Evolutionary conservation across 2,329 filamentous ascomycete genomes (phyloP), one percentile per base, ranked within the genome.

Genomic region (Talaromyces sp.): DNA sequence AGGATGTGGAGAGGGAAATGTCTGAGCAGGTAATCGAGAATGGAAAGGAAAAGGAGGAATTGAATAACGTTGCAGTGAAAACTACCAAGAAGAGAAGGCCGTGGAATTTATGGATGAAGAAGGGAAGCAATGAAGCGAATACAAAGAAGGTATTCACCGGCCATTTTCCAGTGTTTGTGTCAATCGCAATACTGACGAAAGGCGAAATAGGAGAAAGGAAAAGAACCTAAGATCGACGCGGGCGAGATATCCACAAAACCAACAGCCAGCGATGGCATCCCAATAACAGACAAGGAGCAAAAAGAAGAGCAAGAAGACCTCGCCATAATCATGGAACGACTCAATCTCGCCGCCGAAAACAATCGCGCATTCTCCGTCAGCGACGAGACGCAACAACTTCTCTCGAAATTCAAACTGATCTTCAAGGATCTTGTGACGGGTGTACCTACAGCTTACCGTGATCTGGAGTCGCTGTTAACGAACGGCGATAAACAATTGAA

Each of bases 361-460:
- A 95, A 96, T 80, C 89, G 89, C 65, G 91, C 91, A 67, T 91
- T 97, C 77, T 89, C 89, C 13, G 85, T 97, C 65, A 91, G 91
- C n/a, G 86, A 88, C 66, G 93, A 96, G 71, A 94, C 92, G 0
- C 88, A 92, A 67, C 89, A 92, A 68, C 85, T 97, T 34, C 86
- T 97, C 61, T 86, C 88, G 63, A 88, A 89, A 68, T 99, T 99
- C 83, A 96, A 92, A 1, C 83, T 93, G 64, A 89, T 97, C 38
- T 90, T 99, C 74, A 95, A 94, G 75, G 95, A 99, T 75, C 86
- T 97, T 17, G 87, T 95, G 72, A 93, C 93, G 75, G 95, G 95
- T 68, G 95, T 92, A 1, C 95, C 95, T 2, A 97, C 94, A 0
- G 95, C 95, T 2, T 97, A 96, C 77, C 85, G 90, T 73, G 95